Conservation (phyloP, 2,329 filamentous ascomycete species). For the Pseudogymnoascus sp. region DNA sequence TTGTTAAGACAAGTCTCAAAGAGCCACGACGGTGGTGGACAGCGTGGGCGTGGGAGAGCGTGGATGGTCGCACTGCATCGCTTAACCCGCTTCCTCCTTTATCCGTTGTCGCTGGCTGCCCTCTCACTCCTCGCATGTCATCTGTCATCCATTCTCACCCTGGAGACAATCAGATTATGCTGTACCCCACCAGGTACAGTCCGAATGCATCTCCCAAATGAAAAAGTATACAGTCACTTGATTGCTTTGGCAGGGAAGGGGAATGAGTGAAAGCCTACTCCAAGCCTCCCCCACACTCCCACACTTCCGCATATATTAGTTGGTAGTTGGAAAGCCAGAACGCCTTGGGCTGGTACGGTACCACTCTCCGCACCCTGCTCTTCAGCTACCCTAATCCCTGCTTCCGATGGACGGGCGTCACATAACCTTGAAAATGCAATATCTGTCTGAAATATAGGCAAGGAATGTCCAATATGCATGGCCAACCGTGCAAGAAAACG, state of each 20-base stretch:
- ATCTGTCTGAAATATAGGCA: not conserved
- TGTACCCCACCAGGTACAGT: not conserved
- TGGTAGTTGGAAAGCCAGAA: not conserved
- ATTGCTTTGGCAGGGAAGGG: not conserved
- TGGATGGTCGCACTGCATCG: not conserved
- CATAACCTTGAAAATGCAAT: constrained; percentile 1
- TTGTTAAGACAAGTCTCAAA: not conserved
- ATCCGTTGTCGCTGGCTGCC: not conserved
- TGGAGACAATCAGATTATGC: not conserved
- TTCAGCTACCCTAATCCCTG: constrained; percentile 8
- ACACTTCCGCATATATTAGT: constrained; percentile 1
- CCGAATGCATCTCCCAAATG: not conserved
- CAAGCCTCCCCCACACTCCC: not conserved
- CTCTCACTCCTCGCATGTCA: not conserved
- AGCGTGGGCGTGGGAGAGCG: not conserved
- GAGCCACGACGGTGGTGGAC: not conserved
- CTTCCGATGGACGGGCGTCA: not conserved
- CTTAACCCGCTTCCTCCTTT: not conserved
- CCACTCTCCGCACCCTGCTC: constrained; percentile 5
- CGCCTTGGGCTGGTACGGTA: constrained; percentile 7
- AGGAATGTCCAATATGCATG: not conserved
- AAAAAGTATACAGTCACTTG: not conserved
- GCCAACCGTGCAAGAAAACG: constrained; percentile 6
- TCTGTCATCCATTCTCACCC: not conserved
- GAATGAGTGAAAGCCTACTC: not conserved